phyloP scores from a whole-genome alignment of 768 basidiomycete genomes.

The Hericium erinaceus region DNA sequence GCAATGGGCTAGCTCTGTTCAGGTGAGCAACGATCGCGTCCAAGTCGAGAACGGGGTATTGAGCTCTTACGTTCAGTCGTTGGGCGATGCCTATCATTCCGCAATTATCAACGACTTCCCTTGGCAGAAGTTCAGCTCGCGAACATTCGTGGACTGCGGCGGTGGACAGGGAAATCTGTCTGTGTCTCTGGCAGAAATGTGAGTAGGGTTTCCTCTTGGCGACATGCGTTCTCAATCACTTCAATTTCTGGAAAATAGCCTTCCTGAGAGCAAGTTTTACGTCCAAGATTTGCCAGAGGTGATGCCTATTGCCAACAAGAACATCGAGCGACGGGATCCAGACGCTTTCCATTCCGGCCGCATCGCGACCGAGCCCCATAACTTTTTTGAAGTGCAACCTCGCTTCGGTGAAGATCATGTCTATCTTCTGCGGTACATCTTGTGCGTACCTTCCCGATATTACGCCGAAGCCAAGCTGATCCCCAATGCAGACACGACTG shows the following conservation, averaged over 20 bases:
- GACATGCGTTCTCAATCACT: not conserved
- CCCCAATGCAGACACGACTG: slow-evolving; percentile 9
- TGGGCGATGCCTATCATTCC: slow-evolving; percentile 2
- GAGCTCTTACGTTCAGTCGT: not conserved
- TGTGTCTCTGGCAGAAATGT: slow-evolving; percentile 5
- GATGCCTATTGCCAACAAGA: slow-evolving; percentile 1
- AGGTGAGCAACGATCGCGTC: not conserved
- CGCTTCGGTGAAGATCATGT: not conserved
- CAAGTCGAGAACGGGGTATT: too few species aligned
- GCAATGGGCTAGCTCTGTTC: slow-evolving; percentile 4
- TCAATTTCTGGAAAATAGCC: not conserved
- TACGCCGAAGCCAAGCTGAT: not conserved
- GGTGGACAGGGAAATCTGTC: slow-evolving; percentile 5
- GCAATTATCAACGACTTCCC: slow-evolving; percentile 3
- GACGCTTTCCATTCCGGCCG: not conserved
- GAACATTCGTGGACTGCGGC: slow-evolving; percentile 2
- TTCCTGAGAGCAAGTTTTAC: not conserved
- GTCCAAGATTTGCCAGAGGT: slow-evolving; percentile 6
- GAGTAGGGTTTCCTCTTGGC: not conserved
- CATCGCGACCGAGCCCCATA: not conserved
- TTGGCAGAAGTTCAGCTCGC: not conserved
- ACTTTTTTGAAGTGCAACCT: slow-evolving; percentile 5
- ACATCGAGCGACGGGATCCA: not conserved
- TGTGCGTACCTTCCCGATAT: not conserved
- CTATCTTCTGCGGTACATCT: slow-evolving; percentile 5